phyloP scores from a whole-genome alignment of 345 rosid genomes.

The Eucalyptus coolabah region DNA sequence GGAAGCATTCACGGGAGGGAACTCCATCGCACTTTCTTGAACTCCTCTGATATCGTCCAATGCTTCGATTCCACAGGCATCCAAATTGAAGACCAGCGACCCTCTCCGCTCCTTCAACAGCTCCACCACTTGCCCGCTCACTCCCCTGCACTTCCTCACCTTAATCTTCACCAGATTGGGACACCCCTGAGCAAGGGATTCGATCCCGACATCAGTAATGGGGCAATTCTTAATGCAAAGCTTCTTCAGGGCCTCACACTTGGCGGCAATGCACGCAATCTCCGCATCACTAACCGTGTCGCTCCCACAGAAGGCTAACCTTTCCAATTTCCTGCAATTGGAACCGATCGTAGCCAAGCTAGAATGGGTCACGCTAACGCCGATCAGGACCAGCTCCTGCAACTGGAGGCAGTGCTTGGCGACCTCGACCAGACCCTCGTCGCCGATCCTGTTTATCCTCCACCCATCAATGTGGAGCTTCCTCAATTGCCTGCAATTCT shows the following conservation, averaged over 20 bases:
- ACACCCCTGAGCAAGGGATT: conserved; percentile 65
- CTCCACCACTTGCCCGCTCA: conserved; percentile 37
- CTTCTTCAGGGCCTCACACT: conserved; percentile 60
- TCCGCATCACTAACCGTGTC: conserved; percentile 55
- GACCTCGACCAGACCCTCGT: conserved; percentile 68
- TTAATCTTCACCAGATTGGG: conserved; percentile 73
- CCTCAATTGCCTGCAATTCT: conserved; percentile 54
- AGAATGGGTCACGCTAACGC: conserved; percentile 54
- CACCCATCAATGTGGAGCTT: conserved; percentile 90
- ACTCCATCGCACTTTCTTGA: conserved; percentile 31
- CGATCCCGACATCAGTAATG: conserved; percentile 51
- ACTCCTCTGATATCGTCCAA: conserved; percentile 20
- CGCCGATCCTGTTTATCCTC: conserved; percentile 77
- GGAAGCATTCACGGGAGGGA: background rate
- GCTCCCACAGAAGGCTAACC: conserved; percentile 76
- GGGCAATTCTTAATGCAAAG: conserved; percentile 76
- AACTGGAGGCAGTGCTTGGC: conserved; percentile 50
- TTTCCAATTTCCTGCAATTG: conserved; percentile 49
- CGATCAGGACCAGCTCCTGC: conserved; percentile 75
- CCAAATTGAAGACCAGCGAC: conserved; percentile 51
- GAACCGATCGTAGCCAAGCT: conserved; percentile 42
- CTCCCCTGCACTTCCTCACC: conserved; percentile 71
- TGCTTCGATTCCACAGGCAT: conserved; percentile 26
- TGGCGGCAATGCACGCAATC: conserved; percentile 55
- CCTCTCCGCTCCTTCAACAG: conserved; percentile 45